Evolutionary conservation across 1,284 basidiomycete genomes (phyloP), one percentile per base, ranked within the genome.

Genomic region (Irpex lacteus): DNA sequence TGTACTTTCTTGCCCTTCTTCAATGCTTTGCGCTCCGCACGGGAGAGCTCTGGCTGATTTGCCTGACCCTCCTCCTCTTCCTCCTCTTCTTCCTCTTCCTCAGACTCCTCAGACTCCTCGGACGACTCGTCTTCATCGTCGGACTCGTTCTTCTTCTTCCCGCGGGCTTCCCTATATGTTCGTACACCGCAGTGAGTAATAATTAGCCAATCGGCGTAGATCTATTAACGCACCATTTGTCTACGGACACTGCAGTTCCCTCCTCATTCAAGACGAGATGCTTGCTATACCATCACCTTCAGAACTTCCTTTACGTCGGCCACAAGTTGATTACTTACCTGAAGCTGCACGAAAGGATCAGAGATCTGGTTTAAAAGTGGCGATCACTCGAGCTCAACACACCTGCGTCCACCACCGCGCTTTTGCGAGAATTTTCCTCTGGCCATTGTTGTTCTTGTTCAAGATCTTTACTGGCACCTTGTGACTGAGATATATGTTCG

Each of bases 321-420:
- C 13, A 15, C 9, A 18, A 49, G 13, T 18, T n/a, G 37, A 49
- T 13, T n/a, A 63, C 64, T 49, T 65, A 75, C 74, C 74, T 75
- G 65, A 75, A 75, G 69, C 74, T 75, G 58, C 4, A 67, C 54
- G 38, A 1, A 58, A 60, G 5, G 47, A n/a, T 61, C n/a, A 64
- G 52, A 18, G 49, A n/a, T 19, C 55, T 32, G n/a, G 21, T 18
- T 34, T 40, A 49, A 58, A 34, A 34, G 62, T 59, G 19, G 49
- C 32, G 59, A 32, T 62, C 55, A 21, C 47, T 34, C 34, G 44
- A 47, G 47, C 32, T 37, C 26, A 13, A 69, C 71, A 60, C 68
- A 76, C 73, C 68, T 73, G 68, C 94, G 86, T 62, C 94, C 94
- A 55, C 94, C 94, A 66, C 94, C 94, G 60, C 94, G 91, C 72